These are phyloP conservation scores for Talaromyces sp. DNA, from an alignment of 2,329 filamentous ascomycete species.

Conservation along the genomic window DNA sequence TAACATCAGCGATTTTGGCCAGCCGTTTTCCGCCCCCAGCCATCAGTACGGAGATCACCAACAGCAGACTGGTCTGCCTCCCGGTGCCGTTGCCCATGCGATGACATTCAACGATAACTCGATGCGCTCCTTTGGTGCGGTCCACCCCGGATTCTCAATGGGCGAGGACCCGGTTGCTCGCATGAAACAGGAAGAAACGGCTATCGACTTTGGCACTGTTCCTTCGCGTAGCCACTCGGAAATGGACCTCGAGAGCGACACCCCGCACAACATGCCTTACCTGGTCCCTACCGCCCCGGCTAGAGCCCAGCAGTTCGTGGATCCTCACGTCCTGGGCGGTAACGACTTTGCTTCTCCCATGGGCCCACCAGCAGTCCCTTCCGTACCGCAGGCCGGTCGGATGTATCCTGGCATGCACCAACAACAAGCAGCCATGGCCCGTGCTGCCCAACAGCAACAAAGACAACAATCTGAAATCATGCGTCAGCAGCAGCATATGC, in stretches of 20 bases:
- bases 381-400: slow-evolving; percentile 58
- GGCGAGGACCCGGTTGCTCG: slow-evolving; percentile 58
- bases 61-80: slow-evolving; percentile 89
- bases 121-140: slow-evolving; percentile 31
- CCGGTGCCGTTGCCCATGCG: slow-evolving; percentile 73
- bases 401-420: slow-evolving; percentile 93
- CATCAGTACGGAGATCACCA: slow-evolving; percentile 94
- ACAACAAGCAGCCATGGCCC: slow-evolving; percentile 72
- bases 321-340: slow-evolving; percentile 64
- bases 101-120: slow-evolving; percentile 66
- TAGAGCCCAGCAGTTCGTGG: slow-evolving; percentile 53
- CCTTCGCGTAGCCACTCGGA: slow-evolving; percentile 52
- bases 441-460: slow-evolving; percentile 57
- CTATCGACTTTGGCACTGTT: slow-evolving; percentile 65
- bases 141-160: slow-evolving; percentile 40
- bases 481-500: slow-evolving; percentile 37
- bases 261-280: slow-evolving; percentile 56
- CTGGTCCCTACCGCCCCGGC: slow-evolving; percentile 44
- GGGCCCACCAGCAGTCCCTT: slow-evolving; percentile 49
- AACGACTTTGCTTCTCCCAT: not conserved
- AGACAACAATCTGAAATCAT: slow-evolving; percentile 55
- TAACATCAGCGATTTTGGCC: slow-evolving; percentile 32
- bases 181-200: slow-evolving; percentile 28
- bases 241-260: slow-evolving; percentile 65
- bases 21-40: slow-evolving; percentile 68